These are phyloP conservation scores for Aspergillus sp. DNA, from an alignment of 2,329 filamentous ascomycete species.

Conservation along the genomic window DNA sequence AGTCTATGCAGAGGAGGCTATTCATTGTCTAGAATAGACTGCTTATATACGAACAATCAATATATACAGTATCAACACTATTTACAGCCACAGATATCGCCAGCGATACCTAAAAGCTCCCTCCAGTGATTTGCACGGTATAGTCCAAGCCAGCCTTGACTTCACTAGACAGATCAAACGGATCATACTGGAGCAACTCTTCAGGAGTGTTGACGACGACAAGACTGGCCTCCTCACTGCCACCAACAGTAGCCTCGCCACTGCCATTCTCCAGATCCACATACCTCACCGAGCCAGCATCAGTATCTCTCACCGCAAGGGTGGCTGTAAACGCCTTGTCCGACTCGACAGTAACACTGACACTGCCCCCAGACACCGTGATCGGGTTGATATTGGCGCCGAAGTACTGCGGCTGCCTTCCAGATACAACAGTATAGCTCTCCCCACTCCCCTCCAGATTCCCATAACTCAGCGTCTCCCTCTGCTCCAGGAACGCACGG, in stretches of 20 bases:
- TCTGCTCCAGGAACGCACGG: conserved; percentile 7
- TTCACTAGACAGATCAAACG: conserved; percentile 3
- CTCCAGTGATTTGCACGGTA: neutral
- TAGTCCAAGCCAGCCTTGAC: conserved; percentile 3
- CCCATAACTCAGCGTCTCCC: neutral
- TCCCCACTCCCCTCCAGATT: conserved; percentile 3
- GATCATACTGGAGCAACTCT: conserved; percentile 3
- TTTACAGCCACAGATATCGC: neutral
- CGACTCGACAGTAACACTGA: conserved; percentile 1
- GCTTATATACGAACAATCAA: neutral
- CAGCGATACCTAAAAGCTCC: neutral
- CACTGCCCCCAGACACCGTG: neutral
- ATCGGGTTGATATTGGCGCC: conserved; percentile 14
- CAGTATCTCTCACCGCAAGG: conserved; percentile 3
- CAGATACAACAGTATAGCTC: conserved; percentile 6
- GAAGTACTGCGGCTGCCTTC: conserved; percentile 10
- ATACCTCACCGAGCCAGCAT: conserved; percentile 6
- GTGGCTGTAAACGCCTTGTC: conserved; percentile 5
- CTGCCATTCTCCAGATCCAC: conserved; percentile 4
- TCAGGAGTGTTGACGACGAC: conserved; percentile 11
- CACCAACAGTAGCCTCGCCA: neutral
- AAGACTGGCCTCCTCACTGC: conserved; percentile 10
- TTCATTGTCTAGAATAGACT: neutral
- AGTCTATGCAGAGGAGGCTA: neutral
- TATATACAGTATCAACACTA: neutral